phyloP scores from a whole-genome alignment of 2,329 filamentous ascomycete genomes.

The Penicillium sp. region DNA sequence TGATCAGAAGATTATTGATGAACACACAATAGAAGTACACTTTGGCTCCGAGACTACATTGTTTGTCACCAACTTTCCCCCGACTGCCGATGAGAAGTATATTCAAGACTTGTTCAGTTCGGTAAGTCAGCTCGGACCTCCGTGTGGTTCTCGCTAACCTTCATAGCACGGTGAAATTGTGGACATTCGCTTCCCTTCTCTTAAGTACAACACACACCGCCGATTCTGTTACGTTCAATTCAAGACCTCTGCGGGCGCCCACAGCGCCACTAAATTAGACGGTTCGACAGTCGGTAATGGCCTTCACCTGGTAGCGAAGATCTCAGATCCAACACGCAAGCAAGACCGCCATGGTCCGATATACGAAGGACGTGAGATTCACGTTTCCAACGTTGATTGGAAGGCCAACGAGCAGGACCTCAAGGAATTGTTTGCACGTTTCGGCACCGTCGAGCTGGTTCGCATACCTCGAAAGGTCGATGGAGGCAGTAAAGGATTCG shows the following conservation, averaged over 20 bases:
- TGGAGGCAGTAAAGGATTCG: conserved; percentile 75
- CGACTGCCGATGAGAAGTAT: conserved; percentile 53
- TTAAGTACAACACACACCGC: conserved; percentile 85
- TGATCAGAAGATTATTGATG: conserved; percentile 78
- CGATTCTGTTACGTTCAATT: conserved; percentile 98
- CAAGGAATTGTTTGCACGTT: conserved; percentile 71
- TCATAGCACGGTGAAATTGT: conserved; percentile 76
- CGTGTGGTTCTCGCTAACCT: conserved; percentile 19
- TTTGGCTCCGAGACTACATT: conserved; percentile 79
- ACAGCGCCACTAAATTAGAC: conserved; percentile 74
- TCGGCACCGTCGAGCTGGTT: conserved; percentile 74
- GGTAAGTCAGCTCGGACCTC: conserved; percentile 34
- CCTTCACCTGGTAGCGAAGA: conserved; percentile 74
- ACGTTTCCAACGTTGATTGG: conserved; percentile 72
- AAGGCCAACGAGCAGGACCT: conserved; percentile 71
- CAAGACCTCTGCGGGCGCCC: conserved; percentile 68
- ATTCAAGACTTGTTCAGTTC: conserved; percentile 63
- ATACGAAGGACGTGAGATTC: conserved; percentile 86
- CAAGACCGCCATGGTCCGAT: conserved; percentile 79
- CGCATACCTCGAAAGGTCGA: conserved; percentile 71
- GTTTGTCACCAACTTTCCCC: conserved; percentile 88
- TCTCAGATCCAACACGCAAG: conserved; percentile 80
- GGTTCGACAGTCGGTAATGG: conserved; percentile 70
- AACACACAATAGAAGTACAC: conserved; percentile 73
- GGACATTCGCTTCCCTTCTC: conserved; percentile 84